A percentile compares a stretch with the other conserved stretches of the same genome.
Evolutionary conservation across 2,329 filamentous ascomycete genomes (phyloP).

Genomic region (Phialemoniopsis sp.): DNA sequence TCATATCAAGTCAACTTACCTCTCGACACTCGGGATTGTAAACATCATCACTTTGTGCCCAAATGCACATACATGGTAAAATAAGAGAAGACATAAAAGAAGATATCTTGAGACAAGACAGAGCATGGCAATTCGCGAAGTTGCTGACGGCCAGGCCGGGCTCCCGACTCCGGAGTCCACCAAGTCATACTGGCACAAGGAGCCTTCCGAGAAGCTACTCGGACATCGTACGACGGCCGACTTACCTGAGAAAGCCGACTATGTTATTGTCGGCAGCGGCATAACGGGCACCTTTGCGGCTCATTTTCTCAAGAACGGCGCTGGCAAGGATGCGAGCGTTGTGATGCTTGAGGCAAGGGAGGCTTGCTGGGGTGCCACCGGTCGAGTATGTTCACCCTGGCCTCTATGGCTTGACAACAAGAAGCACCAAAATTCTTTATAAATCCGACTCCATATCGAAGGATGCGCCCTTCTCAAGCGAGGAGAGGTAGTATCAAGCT

Average conservation of each 20-base stretch:
- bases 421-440: too few species aligned
- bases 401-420: too few species aligned
- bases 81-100: too few species aligned
- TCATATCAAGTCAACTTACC: too few species aligned
- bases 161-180: constrained; percentile 60
- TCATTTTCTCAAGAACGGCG: constrained; percentile 49
- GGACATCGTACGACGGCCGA: constrained; percentile 64
- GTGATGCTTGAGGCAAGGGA: constrained; percentile 75
- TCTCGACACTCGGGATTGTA: too few species aligned
- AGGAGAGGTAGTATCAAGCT: too few species aligned
- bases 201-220: constrained; percentile 59
- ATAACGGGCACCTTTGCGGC: constrained; percentile 74
- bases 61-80: too few species aligned
- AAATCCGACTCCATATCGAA: too few species aligned
- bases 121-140: constrained; percentile 14
- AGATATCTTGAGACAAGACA: neutral
- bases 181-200: constrained; percentile 68
- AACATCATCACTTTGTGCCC: too few species aligned
- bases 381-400: constrained; percentile 63
- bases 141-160: constrained; percentile 34
- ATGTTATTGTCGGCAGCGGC: constrained; percentile 70
- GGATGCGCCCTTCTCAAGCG: neutral
- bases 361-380: constrained; percentile 79
- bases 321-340: constrained; percentile 40
- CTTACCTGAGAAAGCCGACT: constrained; percentile 60